Evolutionary conservation across 2,329 filamentous ascomycete genomes (phyloP), one percentile per base, ranked within the genome.

Genomic region (Raffaelea ambrosiae): DNA sequence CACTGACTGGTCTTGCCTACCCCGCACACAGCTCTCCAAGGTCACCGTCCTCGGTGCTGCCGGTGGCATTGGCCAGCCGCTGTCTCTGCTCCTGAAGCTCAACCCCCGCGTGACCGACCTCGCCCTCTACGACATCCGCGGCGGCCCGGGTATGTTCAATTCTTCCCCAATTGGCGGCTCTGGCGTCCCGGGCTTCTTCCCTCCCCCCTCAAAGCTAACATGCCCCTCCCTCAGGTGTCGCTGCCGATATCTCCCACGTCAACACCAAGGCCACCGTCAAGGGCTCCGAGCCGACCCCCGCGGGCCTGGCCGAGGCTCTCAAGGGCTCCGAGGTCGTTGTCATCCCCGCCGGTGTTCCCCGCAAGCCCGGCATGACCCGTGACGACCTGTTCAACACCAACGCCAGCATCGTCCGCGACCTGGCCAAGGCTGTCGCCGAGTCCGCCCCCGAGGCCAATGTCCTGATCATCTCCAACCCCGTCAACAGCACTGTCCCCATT

Each of bases 351-450:
- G 93, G 93, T 79, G 91, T 98, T 58, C 93, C 93, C 66, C 89
- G 93, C 76, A 96, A 96, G 83, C 93, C 93, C 68, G 93, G 93
- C 74, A 98, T 98, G 93, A 95, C 87, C 74, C 90, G 93, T 79
- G 93, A 98, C 73, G 91, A 98, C 69, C 85, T 98, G 57, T 98
- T 98, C 89, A 97, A 97, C 84, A 98, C 91, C 80, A 98, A 98
- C 73, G 93, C 93, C 71, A 95, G 88, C 68, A 98, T 98, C 70
- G 93, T 98, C 68, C 90, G 91, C 66, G 93, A 97, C 73, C 83
- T 98, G 58, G 90, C 91, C 74, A 95, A 95, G 82, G 90, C 89
- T 62, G 83, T 82, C 65, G 93, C 93, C 63, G 83, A 95, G 63
- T 80, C 87, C 59, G 80, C 84, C 66, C 93, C 93, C 63, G 79